A percentile compares a stretch with the other conserved stretches of the same genome.
phyloP scores from a whole-genome alignment of 148 eudicot genomes.

The Rhododendron henanense region DNA sequence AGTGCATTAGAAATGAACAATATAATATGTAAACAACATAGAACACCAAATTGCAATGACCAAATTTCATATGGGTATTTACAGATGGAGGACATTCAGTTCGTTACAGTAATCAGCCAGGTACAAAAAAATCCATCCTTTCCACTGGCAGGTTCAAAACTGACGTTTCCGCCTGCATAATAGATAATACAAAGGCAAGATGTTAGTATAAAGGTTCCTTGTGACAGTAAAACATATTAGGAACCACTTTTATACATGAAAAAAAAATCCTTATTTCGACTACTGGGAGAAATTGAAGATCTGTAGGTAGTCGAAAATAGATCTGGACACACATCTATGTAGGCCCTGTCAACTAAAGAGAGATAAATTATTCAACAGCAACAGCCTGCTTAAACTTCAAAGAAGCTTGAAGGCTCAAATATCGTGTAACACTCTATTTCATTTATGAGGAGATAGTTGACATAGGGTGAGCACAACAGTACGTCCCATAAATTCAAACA shows the following conservation, averaged over 20 bases:
- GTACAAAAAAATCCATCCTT: slow-evolving; percentile 82
- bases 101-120: slow-evolving; percentile 40
- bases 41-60: not conserved
- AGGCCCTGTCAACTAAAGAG: not conserved
- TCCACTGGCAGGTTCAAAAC: slow-evolving; percentile 82
- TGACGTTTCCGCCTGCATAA: slow-evolving; percentile 76
- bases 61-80: not conserved
- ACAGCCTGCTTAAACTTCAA: not conserved
- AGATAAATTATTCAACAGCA: not conserved
- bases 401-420: not conserved
- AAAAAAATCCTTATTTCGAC: not conserved
- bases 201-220: not conserved
- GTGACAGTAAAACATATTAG: not conserved
- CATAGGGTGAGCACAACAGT: not conserved
- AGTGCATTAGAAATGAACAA: not conserved
- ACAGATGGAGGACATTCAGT: slow-evolving; percentile 3
- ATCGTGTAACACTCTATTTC: not conserved
- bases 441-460: not conserved
- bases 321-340: not conserved
- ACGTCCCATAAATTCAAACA: no score
- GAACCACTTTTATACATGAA: not conserved
- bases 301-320: no score
- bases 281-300: not conserved
- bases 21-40: not conserved
- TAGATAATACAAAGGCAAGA: not conserved